Evolutionary conservation across 768 basidiomycete genomes (phyloP).

Genomic region (Dacryopinax primogenitus): DNA sequence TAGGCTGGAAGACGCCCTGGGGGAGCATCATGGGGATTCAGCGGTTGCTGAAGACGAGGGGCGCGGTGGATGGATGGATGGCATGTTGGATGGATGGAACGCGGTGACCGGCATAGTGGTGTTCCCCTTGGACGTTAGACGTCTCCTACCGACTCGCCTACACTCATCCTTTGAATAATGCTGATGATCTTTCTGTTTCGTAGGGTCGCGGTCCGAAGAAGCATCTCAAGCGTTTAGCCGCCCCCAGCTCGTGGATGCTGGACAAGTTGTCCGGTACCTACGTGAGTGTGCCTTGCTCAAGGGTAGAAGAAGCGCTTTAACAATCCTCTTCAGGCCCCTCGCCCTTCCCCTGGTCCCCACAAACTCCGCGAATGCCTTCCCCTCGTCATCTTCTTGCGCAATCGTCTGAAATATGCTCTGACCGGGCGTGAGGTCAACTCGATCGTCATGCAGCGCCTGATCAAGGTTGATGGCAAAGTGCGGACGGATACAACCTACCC

Average conservation of each 20-base stretch:
- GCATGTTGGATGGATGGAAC: background rate
- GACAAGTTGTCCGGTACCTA: slow-evolving; percentile 96
- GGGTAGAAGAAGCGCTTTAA: background rate
- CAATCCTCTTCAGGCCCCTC: slow-evolving; percentile 54
- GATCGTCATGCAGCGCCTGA: slow-evolving; percentile 89
- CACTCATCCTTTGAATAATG: background rate
- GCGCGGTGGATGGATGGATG: slow-evolving; percentile 1
- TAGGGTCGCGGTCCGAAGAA: slow-evolving; percentile 98
- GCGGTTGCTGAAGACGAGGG: background rate
- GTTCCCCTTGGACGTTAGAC: too few species aligned
- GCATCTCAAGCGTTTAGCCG: slow-evolving; percentile 93
- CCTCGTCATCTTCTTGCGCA: slow-evolving; percentile 92
- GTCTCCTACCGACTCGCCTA: too few species aligned
- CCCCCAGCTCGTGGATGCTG: slow-evolving; percentile 99
- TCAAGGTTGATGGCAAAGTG: slow-evolving; percentile 98
- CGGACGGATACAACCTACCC: slow-evolving; percentile 96
- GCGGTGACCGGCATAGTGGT: too few species aligned
- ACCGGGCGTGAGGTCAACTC: slow-evolving; percentile 90
- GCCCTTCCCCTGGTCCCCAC: slow-evolving; percentile 96
- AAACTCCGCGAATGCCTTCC: slow-evolving; percentile 98
- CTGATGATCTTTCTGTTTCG: background rate
- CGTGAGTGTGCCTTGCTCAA: slow-evolving; percentile 37
- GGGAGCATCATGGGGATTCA: background rate
- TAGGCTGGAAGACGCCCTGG: background rate
- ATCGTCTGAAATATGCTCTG: slow-evolving; percentile 97